Evolutionary conservation across 441 rosid species (phyloP), one percentile per base, ranked within the genome.

Genomic region (Adansonia rubrostipa): DNA sequence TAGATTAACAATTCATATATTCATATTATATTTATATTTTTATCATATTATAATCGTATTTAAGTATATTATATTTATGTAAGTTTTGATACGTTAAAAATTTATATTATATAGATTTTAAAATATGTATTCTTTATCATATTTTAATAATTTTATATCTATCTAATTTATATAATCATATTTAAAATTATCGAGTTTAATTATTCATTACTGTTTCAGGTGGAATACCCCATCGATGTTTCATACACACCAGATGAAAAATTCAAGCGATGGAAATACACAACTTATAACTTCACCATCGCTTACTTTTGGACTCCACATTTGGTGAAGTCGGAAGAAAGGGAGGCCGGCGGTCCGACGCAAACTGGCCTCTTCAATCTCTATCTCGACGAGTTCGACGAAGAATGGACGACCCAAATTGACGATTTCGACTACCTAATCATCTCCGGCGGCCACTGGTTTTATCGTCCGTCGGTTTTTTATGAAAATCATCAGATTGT

Each of bases 401-500:
- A 82, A 54, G 36, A 68, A 0, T 90, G 92, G 93, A 73, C 88
- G 9, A 74, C 86, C 74, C 87, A 85, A 42, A 80, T 91, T 0
- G 85, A 77, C 47, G 85, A 80, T 6, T 90, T 88, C 68, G 82
- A 87, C 51, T 83, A 86, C 73, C n/a, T 90, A 22, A 81, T 90
- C 82, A 65, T 89, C 80, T 86, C 90, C 1, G 84, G 87, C 0
- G 91, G 92, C 4, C 90, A 87, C 40, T 90, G 92, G 93, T 87
- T 88, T 71, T 88, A 68, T 76, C 83, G 93, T 0, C 85, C 90
- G 0, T 67, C 78, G 24, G 76, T 90, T 22, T 87, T 81, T 83
- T 84, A 80, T 9, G 88, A 87, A 74, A 82, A 85, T 3, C 62
- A 50, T 50, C 80, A 71, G 9, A 75, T 80, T 5, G 80, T 86